A percentile compares a stretch with the other conserved stretches of the same genome.
Evolutionary conservation across 306 rosid genomes (phyloP).

Genomic region (Coriaria nepalensis): DNA sequence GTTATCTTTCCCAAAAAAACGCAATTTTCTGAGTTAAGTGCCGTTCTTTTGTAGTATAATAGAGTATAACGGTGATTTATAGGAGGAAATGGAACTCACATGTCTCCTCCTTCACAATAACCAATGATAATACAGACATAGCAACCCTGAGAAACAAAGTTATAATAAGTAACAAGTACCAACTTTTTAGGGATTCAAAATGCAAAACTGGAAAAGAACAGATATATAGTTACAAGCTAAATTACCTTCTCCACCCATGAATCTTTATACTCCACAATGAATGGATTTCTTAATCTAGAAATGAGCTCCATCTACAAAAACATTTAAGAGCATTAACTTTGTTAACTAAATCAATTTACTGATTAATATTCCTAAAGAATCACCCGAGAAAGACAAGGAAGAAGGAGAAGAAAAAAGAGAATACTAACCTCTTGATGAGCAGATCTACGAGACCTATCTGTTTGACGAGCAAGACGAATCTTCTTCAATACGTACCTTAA

Average conservation of each 20-base stretch:
- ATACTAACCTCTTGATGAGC: slow-evolving; percentile 90
- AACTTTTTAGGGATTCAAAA: background rate
- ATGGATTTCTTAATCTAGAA: slow-evolving; percentile 74
- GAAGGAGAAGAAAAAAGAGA: slow-evolving; percentile 4
- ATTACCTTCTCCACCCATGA: slow-evolving; percentile 98
- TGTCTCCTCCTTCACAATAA: slow-evolving; percentile 94
- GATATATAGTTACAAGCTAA: background rate
- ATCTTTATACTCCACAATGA: slow-evolving; percentile 97
- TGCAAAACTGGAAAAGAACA: background rate
- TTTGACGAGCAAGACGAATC: slow-evolving; percentile 95
- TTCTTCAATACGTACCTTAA: slow-evolving; percentile 87
- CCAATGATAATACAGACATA: slow-evolving; percentile 93
- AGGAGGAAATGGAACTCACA: slow-evolving; percentile 33
- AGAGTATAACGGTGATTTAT: too few relatives aligned
- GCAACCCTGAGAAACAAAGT: slow-evolving; percentile 67
- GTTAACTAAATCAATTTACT: too few relatives aligned
- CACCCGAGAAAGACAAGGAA: slow-evolving; percentile 3
- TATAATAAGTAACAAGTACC: too few relatives aligned
- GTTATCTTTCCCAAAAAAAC: slow-evolving; percentile 3
- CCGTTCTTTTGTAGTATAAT: too few relatives aligned
- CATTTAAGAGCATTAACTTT: too few relatives aligned
- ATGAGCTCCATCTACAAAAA: slow-evolving; percentile 83
- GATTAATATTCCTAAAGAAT: background rate
- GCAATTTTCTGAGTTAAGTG: too few relatives aligned
- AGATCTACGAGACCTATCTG: slow-evolving; percentile 85